Conservation (phyloP, 495 filamentous ascomycete genomes). For the Penicillium canariense region DNA sequence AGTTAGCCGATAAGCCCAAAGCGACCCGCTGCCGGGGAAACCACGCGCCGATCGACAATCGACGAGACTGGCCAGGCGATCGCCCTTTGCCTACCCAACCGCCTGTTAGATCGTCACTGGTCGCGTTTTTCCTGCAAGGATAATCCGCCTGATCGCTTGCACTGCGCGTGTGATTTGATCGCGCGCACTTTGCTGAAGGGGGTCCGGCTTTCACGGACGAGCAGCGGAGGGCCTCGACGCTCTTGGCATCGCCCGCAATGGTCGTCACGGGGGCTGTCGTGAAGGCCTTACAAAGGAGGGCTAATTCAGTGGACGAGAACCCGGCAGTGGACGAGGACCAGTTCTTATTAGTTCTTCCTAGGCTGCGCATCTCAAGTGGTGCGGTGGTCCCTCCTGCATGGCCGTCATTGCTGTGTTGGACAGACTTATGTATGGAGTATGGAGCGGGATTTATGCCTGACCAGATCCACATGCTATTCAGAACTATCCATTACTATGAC, state of each 20-base stretch:
- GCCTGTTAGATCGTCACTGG: neutral
- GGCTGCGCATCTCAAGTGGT: neutral
- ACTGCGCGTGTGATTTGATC: constrained; percentile 9
- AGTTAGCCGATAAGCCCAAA: constrained; percentile 18
- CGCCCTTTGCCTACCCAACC: neutral
- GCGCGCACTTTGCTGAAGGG: too few relatives aligned
- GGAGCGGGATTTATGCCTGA: neutral
- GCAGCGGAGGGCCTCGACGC: constrained; percentile 4
- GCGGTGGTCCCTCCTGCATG: constrained; percentile 13
- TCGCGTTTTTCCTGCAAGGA: constrained; percentile 6
- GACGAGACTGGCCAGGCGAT: constrained; percentile 3
- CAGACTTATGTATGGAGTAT: neutral
- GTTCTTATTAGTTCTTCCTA: neutral
- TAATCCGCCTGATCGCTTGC: constrained; percentile 4
- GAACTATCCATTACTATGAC: neutral
- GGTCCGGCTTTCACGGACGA: neutral
- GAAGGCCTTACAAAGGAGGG: too few relatives aligned
- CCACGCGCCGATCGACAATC: constrained; percentile 19
- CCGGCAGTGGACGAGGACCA: neutral
- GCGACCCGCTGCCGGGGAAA: constrained; percentile 29
- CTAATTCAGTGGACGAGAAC: neutral
- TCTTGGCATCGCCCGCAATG: constrained; percentile 13
- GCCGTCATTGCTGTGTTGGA: constrained; percentile 13
- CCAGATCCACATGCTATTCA: neutral
- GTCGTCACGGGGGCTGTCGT: neutral